Evolutionary conservation across 2,329 filamentous ascomycete genomes (phyloP).

Genomic region (Aspergillus luchuensis): DNA sequence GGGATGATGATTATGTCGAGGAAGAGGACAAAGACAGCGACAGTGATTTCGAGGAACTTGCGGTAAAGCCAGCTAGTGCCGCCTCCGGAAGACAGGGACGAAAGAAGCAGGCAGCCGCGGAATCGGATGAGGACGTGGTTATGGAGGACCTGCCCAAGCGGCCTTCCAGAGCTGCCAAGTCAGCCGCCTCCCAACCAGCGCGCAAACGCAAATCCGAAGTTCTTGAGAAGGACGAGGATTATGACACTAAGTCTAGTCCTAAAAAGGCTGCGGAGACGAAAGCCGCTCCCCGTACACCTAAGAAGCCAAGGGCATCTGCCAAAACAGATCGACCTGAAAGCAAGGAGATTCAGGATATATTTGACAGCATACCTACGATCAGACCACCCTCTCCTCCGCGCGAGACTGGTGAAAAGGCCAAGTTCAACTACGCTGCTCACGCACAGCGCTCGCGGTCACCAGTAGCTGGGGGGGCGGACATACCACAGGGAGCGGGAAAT

Average conservation of each 20-base stretch:
- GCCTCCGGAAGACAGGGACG: slow-evolving; percentile 48
- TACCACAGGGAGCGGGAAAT: slow-evolving; percentile 83
- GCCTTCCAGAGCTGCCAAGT: slow-evolving; percentile 51
- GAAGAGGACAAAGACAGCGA: slow-evolving; percentile 57
- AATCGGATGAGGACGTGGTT: slow-evolving; percentile 51
- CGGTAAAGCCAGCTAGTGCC: slow-evolving; percentile 61
- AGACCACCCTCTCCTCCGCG: slow-evolving; percentile 80
- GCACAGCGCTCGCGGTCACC: slow-evolving; percentile 63
- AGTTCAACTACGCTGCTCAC: slow-evolving; percentile 75
- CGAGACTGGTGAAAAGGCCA: slow-evolving; percentile 64
- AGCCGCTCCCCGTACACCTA: slow-evolving; percentile 36
- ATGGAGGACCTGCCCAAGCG: slow-evolving; percentile 55
- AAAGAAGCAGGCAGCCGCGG: slow-evolving; percentile 36
- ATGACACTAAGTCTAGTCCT: slow-evolving; percentile 60
- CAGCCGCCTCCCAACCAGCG: slow-evolving; percentile 37
- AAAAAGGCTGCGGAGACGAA: slow-evolving; percentile 56
- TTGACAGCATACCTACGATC: slow-evolving; percentile 83
- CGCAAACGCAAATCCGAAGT: slow-evolving; percentile 62
- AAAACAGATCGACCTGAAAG: slow-evolving; percentile 69
- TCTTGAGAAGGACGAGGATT: slow-evolving; percentile 53
- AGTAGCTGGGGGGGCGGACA: slow-evolving; percentile 65
- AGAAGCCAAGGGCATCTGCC: slow-evolving; percentile 61
- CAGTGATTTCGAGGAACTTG: slow-evolving; percentile 64
- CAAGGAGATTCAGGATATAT: slow-evolving; percentile 75
- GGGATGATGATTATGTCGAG: slow-evolving; percentile 68